A percentile compares a stretch with the other conserved stretches of the same genome.
phyloP scores from a whole-genome alignment of 768 basidiomycete genomes.

The Rhodotorula graminis region DNA sequence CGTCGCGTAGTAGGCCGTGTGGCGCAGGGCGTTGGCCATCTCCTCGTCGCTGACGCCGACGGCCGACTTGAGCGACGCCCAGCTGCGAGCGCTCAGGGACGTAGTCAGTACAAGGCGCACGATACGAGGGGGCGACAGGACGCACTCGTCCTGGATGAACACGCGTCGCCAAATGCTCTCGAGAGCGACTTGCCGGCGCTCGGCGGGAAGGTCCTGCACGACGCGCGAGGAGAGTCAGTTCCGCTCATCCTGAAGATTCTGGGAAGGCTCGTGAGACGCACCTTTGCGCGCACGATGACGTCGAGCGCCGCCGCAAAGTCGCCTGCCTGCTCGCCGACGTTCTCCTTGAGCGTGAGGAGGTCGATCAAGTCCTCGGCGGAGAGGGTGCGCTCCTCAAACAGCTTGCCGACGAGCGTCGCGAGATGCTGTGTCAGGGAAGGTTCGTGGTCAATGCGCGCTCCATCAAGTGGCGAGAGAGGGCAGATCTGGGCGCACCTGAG shows the following conservation, averaged over 20 bases:
- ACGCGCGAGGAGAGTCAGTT: not conserved
- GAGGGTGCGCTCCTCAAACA: constrained; percentile 70
- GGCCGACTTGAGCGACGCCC: constrained; percentile 70
- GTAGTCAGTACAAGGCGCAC: not conserved
- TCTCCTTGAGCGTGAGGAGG: constrained; percentile 78
- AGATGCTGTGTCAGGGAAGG: constrained; percentile 56
- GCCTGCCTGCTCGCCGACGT: constrained; percentile 53
- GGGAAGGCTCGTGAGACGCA: not conserved
- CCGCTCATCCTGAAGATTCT: too few relatives aligned
- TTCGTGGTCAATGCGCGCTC: too few relatives aligned
- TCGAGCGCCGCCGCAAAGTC: constrained; percentile 48
- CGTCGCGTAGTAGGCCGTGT: constrained; percentile 69
- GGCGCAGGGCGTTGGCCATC: constrained; percentile 63
- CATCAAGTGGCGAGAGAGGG: too few relatives aligned
- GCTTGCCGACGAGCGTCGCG: constrained; percentile 60
- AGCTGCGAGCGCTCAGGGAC: constrained; percentile 52
- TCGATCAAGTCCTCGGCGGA: constrained; percentile 77
- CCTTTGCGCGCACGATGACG: constrained; percentile 57
- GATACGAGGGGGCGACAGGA: constrained; percentile 13
- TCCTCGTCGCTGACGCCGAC: constrained; percentile 70
- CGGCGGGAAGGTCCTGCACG: constrained; percentile 62
- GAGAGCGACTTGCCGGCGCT: constrained; percentile 64
- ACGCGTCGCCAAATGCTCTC: constrained; percentile 79
- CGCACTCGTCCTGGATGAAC: constrained; percentile 82
- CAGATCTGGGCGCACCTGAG: constrained; percentile 50